phyloP scores from a whole-genome alignment of 768 basidiomycete species.

The Hygrocybe punicea region DNA sequence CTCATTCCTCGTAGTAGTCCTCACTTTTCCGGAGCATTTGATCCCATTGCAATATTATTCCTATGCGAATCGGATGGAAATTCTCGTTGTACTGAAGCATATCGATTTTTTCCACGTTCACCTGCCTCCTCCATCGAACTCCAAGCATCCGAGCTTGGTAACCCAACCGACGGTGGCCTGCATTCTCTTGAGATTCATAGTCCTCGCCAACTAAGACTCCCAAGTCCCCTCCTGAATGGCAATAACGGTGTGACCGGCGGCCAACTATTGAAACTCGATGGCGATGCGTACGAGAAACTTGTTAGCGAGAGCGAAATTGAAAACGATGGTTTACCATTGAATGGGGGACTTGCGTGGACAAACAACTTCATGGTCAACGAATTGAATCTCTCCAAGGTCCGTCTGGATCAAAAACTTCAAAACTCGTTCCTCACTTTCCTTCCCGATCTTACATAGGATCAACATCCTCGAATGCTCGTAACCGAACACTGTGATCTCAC shows the following conservation, averaged over 20 bases:
- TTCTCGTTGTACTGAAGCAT: slow-evolving; percentile 55
- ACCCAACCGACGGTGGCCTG: slow-evolving; percentile 39
- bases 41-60: slow-evolving; percentile 66
- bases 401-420: slow-evolving; percentile 10
- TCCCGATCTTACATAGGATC: slow-evolving; percentile 40
- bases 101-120: slow-evolving; percentile 66
- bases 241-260: slow-evolving; percentile 41
- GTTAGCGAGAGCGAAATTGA: slow-evolving; percentile 17
- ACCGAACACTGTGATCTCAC: slow-evolving; percentile 61
- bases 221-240: slow-evolving; percentile 37
- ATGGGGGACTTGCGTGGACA: slow-evolving; percentile 57
- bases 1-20: slow-evolving; percentile 69
- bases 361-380: slow-evolving; percentile 50
- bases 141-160: neutral
- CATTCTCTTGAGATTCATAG: slow-evolving; percentile 39
- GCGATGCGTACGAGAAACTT: slow-evolving; percentile 46
- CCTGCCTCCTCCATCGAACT: slow-evolving; percentile 9
- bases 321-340: slow-evolving; percentile 35
- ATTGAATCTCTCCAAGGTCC: slow-evolving; percentile 55
- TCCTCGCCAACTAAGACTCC: slow-evolving; percentile 36
- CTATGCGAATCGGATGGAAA: slow-evolving; percentile 50
- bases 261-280: slow-evolving; percentile 45
- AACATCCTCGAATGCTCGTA: slow-evolving; percentile 61
- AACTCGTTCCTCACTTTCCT: neutral
- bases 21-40: slow-evolving; percentile 63